phyloP scores from a whole-genome alignment of 805 yeast species.

The Candida silvicultrix region DNA sequence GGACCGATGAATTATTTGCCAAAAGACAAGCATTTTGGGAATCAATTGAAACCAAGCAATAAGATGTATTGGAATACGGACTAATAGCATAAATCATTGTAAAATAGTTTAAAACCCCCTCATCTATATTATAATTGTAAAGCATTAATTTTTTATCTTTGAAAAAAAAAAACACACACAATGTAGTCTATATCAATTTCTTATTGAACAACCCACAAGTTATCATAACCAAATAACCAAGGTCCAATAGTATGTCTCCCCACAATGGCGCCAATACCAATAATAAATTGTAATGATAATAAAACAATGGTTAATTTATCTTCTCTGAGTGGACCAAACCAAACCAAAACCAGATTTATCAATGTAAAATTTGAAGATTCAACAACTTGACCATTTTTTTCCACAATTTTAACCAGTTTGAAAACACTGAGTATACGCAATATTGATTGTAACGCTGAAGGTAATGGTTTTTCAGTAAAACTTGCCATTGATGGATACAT shows the following conservation, averaged over 20 bases:
- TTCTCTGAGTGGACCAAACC: conserved; percentile 89
- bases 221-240: conserved; percentile 84
- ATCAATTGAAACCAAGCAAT: not conserved
- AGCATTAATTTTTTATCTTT: too few species aligned
- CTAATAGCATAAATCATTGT: too few species aligned
- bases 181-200: too few species aligned
- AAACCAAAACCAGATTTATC: conserved; percentile 74
- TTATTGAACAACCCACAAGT: conserved; percentile 38
- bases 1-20: conserved; percentile 55
- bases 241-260: conserved; percentile 83
- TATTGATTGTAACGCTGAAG: conserved; percentile 30
- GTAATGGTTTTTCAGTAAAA: conserved; percentile 25
- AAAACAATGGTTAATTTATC: conserved; percentile 62
- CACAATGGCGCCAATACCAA: conserved; percentile 62
- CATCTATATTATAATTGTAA: too few species aligned
- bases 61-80: too few species aligned
- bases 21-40: conserved; percentile 40
- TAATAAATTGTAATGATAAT: conserved; percentile 51
- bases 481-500: conserved; percentile 67
- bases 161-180: too few species aligned
- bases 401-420: conserved; percentile 13
- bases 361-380: conserved; percentile 79
- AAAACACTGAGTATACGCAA: conserved; percentile 32
- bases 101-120: too few species aligned
- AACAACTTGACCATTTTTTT: conserved; percentile 19